A percentile compares a stretch with the other conserved stretches of the same genome.
phyloP scores from a whole-genome alignment of 768 basidiomycete genomes.

The Auricularia cornea region DNA sequence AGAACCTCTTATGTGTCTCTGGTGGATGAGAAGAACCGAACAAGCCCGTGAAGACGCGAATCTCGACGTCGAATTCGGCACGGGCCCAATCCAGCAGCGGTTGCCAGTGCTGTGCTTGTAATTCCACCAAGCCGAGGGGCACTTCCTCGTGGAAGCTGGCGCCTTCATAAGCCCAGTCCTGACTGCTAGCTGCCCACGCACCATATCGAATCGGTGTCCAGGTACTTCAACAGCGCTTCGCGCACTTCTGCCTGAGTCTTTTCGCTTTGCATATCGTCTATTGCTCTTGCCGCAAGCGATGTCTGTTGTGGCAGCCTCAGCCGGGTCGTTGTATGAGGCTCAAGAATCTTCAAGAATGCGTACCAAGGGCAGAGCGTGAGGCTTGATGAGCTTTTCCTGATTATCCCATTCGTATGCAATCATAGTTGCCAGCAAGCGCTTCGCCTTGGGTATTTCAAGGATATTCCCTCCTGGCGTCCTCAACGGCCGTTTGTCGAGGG shows the following conservation, averaged over 20 bases:
- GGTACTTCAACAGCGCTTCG: slow-evolving; percentile 64
- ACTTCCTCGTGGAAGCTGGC: slow-evolving; percentile 74
- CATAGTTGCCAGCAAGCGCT: slow-evolving; percentile 67
- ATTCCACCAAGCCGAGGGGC: slow-evolving; percentile 61
- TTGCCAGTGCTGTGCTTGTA: slow-evolving; percentile 82
- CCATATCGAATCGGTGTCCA: slow-evolving; percentile 95
- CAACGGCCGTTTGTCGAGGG: slow-evolving; percentile 73
- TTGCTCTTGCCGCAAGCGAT: slow-evolving; percentile 79
- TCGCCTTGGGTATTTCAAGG: slow-evolving; percentile 60
- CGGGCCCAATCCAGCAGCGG: slow-evolving; percentile 78
- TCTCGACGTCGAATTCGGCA: slow-evolving; percentile 54
- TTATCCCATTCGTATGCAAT: slow-evolving; percentile 97
- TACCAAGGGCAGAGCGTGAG: slow-evolving; percentile 88
- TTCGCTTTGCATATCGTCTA: slow-evolving; percentile 64
- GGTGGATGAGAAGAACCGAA: slow-evolving; percentile 60
- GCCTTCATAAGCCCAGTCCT: background rate
- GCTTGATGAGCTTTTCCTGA: slow-evolving; percentile 77
- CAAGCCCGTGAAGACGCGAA: slow-evolving; percentile 64
- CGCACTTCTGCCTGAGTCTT: slow-evolving; percentile 53
- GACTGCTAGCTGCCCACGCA: slow-evolving; percentile 22
- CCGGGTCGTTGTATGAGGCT: background rate
- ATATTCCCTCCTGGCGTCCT: slow-evolving; percentile 83
- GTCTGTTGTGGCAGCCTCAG: slow-evolving; percentile 47
- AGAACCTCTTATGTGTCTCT: slow-evolving; percentile 56
- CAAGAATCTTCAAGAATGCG: slow-evolving; percentile 22